Evolutionary conservation across 768 basidiomycete genomes (phyloP), one percentile per base, ranked within the genome.

Genomic region (Pisolithus marmoratus): DNA sequence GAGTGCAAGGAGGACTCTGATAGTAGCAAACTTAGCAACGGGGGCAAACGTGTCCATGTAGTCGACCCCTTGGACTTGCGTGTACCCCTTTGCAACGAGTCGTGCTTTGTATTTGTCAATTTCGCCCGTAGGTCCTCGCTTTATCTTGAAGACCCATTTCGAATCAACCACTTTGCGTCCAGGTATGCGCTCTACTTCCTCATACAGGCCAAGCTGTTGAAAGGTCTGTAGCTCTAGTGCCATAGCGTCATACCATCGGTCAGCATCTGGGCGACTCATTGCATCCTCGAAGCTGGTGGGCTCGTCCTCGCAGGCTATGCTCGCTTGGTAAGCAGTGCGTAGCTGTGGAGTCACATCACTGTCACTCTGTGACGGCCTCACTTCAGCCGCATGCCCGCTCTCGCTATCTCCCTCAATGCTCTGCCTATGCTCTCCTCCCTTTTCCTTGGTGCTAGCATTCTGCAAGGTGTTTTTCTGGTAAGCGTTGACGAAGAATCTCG

Each of bases 1-100:
- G 48, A 64, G 42, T 20, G 58, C 44, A 1, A 66, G 51, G 17
- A 62, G n/a, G 9, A 55, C 24, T 1, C 59, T 51, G 20, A 68
- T 60, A 2, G 64, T 53, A 1, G 63, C 46, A 11, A 60, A 55
- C 44, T 56, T 54, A 5, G 57, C 56, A 15, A 61, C 52, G 5
- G 70, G 65, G 1, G 66, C 52, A 49, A 66, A 72, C 1, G 60
- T 74, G 12, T 70, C 65, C 8, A 42, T 49, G 49, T 63, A 76
- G 45, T 75, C 68, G 6, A 71, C 27, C 1, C 74, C 72, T 8
- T 62, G 64, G 8, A 57, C 38, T 38, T 70, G 68, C 1, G 53
- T 56, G 52, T 52, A 70, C 0, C 76, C 70, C 49, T 72, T 61
- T 0, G 70, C 71, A 4, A 76, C 72, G 2, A 77, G 61, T 1